A percentile compares a stretch with the other conserved stretches of the same genome.
phyloP scores from a whole-genome alignment of 2,329 filamentous ascomycete species.

The Colletotrichum siamense region DNA sequence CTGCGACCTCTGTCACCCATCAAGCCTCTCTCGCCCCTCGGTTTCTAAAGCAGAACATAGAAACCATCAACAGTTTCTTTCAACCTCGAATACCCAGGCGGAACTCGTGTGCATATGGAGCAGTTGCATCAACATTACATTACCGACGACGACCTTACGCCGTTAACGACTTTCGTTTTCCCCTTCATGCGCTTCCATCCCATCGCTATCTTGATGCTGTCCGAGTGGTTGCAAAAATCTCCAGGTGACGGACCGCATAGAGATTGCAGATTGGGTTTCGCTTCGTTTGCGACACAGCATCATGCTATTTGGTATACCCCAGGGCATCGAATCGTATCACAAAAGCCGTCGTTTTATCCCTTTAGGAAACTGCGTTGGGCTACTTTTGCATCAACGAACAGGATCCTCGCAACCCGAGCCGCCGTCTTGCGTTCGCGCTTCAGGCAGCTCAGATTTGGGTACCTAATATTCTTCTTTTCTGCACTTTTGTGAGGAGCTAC shows the following conservation, averaged over 20 bases:
- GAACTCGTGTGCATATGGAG: slow-evolving; percentile 15
- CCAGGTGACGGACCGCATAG: neutral
- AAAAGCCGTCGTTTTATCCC: slow-evolving; percentile 23
- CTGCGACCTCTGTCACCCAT: slow-evolving; percentile 68
- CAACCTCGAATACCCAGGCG: slow-evolving; percentile 18
- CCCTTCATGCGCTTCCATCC: neutral
- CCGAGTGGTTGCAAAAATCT: neutral
- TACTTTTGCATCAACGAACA: slow-evolving; percentile 1
- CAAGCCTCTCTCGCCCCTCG: slow-evolving; percentile 68
- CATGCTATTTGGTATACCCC: slow-evolving; percentile 22
- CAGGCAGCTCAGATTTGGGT: slow-evolving; percentile 6
- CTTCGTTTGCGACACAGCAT: slow-evolving; percentile 20
- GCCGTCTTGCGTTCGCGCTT: neutral
- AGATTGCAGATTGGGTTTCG: neutral
- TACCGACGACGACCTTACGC: slow-evolving; percentile 41
- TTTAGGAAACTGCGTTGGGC: slow-evolving; percentile 15
- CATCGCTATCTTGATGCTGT: neutral
- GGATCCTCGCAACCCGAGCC: neutral
- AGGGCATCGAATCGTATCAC: slow-evolving; percentile 20
- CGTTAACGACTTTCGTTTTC: slow-evolving; percentile 33
- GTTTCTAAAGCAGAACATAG: slow-evolving; percentile 46
- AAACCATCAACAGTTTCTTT: slow-evolving; percentile 23
- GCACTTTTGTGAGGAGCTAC: slow-evolving; percentile 4
- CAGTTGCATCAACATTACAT: slow-evolving; percentile 12
- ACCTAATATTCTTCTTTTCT: slow-evolving; percentile 17